Base-by-base conservation (phyloP, 495 filamentous ascomycete species). In the Trichoderma asperelloides region DNA sequence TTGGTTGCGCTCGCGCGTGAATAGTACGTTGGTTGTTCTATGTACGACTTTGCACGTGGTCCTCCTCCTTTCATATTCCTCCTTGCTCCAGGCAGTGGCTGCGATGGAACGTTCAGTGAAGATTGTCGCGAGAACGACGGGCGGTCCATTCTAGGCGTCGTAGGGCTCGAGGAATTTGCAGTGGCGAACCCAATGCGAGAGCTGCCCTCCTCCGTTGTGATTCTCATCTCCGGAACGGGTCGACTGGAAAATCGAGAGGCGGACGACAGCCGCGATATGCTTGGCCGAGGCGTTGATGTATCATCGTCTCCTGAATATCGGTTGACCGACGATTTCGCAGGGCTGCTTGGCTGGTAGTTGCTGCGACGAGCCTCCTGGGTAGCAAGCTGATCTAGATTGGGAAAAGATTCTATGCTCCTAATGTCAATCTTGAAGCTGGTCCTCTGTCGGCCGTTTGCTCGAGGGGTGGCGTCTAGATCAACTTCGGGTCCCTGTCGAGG, bases 141-240 rank as follows among this genome's bases (percentile, higher is more conserved):
- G 72, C 82, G 71, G 67, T 71, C 75, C 25, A 70, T 45, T 43
- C 67, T 68, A 9, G 73, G 43, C 40, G 70, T 43, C 68, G 62
- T 15, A 71, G 69, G 21, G 75, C 77, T 69, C 66, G 79, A 63
- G 72, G 69, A 25, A 74, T 77, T 69, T 66, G 79, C 57, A 74
- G 89, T 76, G 15, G 83, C 83, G 73, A 94, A 93, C 88, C 90
- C 93, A 65, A 94, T 94, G n/a, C 81, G 87, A 2, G 89, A 88
- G 0, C 87, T 89, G 21, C 12, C 85, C 47, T 89, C 89, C 63
- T 88, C 85, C 1, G 78, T 79, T 12, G 87, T 84, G 13, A 93
- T 84, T 51, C 80, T 82, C 33, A 91, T 88, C 71, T 89, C 86
- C 0, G 91, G 91, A 12, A 91, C 86, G n/a, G 91, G 85, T 25